Conservation (phyloP, 495 filamentous ascomycete species). For the Talaromyces nanjingensis region DNA sequence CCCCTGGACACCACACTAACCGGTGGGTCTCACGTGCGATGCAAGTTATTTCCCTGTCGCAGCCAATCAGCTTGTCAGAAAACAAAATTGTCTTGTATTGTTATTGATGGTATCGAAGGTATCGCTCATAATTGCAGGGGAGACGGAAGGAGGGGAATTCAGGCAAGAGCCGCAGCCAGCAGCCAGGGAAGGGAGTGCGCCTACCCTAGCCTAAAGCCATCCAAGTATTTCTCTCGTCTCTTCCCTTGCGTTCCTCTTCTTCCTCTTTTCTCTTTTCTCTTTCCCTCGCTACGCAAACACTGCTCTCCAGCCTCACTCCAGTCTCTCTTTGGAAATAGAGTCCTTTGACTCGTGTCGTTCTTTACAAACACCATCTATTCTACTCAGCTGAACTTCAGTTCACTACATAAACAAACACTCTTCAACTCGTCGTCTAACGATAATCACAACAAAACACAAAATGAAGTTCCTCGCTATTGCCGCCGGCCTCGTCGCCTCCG, state of each 20-base stretch:
- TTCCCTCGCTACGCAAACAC: slow-evolving; percentile 15
- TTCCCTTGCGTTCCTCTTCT: slow-evolving; percentile 14
- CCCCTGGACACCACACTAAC: neutral
- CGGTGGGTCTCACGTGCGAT: neutral
- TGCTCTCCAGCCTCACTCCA: slow-evolving; percentile 16
- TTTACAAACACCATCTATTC: slow-evolving; percentile 11
- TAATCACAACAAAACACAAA: slow-evolving; percentile 17
- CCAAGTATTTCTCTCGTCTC: slow-evolving; percentile 1
- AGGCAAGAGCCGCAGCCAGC: neutral
- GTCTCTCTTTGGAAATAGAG: slow-evolving; percentile 18
- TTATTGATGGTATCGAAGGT: neutral
- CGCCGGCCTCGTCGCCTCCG: slow-evolving; percentile 43
- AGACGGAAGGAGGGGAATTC: neutral
- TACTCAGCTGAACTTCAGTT: neutral
- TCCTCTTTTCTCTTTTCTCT: slow-evolving; percentile 17
- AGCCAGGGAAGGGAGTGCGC: no score
- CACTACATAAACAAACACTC: neutral
- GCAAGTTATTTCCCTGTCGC: neutral
- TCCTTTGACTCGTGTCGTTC: slow-evolving; percentile 19
- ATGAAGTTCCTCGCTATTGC: slow-evolving; percentile 47
- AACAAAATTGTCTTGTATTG: neutral
- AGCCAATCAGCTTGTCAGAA: neutral
- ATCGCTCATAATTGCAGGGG: slow-evolving; percentile 5
- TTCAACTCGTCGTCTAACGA: slow-evolving; percentile 11
- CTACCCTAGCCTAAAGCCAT: neutral